Conservation (phyloP, 2,329 filamentous ascomycete genomes). For the Scedosporium dehoogii region DNA sequence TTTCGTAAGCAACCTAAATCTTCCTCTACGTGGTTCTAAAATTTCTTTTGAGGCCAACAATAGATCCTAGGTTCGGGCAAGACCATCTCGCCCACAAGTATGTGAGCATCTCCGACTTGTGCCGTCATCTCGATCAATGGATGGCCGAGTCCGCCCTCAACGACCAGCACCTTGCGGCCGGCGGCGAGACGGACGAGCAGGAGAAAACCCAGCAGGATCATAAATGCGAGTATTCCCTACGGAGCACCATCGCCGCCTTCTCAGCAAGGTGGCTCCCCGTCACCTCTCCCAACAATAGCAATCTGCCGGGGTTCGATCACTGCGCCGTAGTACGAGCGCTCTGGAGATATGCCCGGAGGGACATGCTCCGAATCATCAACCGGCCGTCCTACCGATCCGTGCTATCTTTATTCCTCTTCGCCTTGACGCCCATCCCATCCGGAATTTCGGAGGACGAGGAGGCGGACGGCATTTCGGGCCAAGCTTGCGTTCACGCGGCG, state of each 20-base stretch:
- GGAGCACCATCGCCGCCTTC: constrained; percentile 18
- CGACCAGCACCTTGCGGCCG: not conserved
- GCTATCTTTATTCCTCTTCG: constrained; percentile 27
- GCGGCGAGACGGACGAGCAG: not conserved
- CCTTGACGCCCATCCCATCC: constrained; percentile 27
- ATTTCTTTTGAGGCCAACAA: constrained; percentile 6
- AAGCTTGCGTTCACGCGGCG: constrained; percentile 28
- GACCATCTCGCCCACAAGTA: constrained; percentile 17
- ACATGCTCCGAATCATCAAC: constrained; percentile 30
- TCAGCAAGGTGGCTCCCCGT: constrained; percentile 20
- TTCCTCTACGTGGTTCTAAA: constrained; percentile 5
- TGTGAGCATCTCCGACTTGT: constrained; percentile 20
- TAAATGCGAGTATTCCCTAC: constrained; percentile 16
- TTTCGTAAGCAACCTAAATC: constrained; percentile 20
- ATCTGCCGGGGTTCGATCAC: constrained; percentile 8
- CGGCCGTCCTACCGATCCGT: constrained; percentile 29
- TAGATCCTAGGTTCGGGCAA: constrained; percentile 14
- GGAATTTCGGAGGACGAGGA: constrained; percentile 31
- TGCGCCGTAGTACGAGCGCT: constrained; percentile 14
- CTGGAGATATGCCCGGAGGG: constrained; percentile 25
- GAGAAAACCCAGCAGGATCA: constrained; percentile 13
- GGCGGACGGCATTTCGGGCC: constrained; percentile 26
- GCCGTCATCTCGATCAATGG: constrained; percentile 21
- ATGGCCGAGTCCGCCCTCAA: constrained; percentile 19
- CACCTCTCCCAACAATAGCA: constrained; percentile 3